These are phyloP conservation scores for Edaphochlamys debaryana DNA, from an alignment of 139 green algal species.

Conservation along the genomic window DNA sequence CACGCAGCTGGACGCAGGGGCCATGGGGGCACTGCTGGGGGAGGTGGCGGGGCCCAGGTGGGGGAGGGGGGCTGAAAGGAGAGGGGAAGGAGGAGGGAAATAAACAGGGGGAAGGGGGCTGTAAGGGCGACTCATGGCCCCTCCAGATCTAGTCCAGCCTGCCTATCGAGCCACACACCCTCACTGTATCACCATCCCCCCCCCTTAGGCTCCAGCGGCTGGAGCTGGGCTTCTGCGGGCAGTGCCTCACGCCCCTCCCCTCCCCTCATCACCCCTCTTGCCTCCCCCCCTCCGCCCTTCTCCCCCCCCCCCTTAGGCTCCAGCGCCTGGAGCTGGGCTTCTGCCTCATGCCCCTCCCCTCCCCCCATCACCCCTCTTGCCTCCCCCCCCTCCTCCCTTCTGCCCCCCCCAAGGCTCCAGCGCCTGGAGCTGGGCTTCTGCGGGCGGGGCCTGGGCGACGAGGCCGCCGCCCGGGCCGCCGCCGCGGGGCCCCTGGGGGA, in stretches of 20 bases:
- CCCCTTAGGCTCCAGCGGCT: constrained; percentile 61
- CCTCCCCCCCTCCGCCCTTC: too few species aligned
- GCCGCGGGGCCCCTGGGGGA: constrained; percentile 12
- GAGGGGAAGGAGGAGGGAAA: background rate
- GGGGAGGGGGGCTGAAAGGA: background rate
- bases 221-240: constrained; percentile 71
- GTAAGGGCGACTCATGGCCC: too few species aligned
- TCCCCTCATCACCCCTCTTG: too few species aligned
- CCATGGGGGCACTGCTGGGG: constrained; percentile 49
- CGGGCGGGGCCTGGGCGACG: constrained; percentile 70
- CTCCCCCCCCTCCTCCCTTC: too few species aligned
- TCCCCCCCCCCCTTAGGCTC: constrained; percentile 44
- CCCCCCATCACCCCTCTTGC: too few species aligned
- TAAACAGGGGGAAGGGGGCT: too few species aligned
- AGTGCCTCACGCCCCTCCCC: too few species aligned
- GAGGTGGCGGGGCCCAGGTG: constrained; percentile 35
- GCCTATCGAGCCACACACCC: too few species aligned
- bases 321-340: constrained; percentile 70
- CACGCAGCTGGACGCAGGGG: constrained; percentile 58
- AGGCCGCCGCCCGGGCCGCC: constrained; percentile 40
- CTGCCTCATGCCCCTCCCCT: too few species aligned
- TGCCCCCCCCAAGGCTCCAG: constrained; percentile 54
- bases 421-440: constrained; percentile 71
- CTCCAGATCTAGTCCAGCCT: too few species aligned
- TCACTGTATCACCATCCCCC: too few species aligned